Base-by-base conservation (phyloP, 176 grass and related monocot species). In the Luzula sylvatica region DNA sequence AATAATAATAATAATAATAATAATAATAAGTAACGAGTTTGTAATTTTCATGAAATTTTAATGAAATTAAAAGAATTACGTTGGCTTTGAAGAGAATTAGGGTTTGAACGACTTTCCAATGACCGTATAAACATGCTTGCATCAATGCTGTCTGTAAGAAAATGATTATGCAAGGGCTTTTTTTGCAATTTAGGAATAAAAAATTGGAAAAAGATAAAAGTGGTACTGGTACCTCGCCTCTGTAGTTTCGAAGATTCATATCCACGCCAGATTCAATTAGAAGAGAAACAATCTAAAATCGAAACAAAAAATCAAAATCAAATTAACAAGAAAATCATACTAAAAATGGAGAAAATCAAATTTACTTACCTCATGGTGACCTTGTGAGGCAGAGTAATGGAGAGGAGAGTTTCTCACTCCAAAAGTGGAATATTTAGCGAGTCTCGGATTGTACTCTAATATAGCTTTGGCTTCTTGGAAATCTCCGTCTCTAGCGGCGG, bases 11-110 rank as follows among this genome's bases (percentile, higher is more conserved):
- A 35, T 1, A 35, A 35, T 35, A 20, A 61, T 68, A 74, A 44
- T 54, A 14, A 74, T 58, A 43, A 59, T 53, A 53, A 70, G 14
- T 21, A 35, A n/a, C n/a, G n/a, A 35, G 0, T 35, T 35, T 35
- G 9, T 32, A 35, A 35, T 1, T 35, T 35, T 4, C 9, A n/a
- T 72, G 51, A 72, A 44, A 4, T 42, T 55, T 3, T 3, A 32
- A 8, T 32, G 3, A 32, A 32, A 32, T 32, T 32, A 32, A 32
- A 8, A 9, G 12, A 43, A 78, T 90, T 92, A 98, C 93, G 74
- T 98, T 92, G 65, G 86, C 93, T 79, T 98, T 98, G 61, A 83
- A 83, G 78, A 98, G 93, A 71, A 98, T 75, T 62, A 98, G 75
- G 70, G 72, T 80, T 74, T 90, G 93, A 52, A 90, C 93, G 86